Percentiles rank a stretch among this genome's conserved stretches.
Evolutionary conservation across 1,284 basidiomycete species (phyloP).

Genomic region (Cryptococcus amylolentus): DNA sequence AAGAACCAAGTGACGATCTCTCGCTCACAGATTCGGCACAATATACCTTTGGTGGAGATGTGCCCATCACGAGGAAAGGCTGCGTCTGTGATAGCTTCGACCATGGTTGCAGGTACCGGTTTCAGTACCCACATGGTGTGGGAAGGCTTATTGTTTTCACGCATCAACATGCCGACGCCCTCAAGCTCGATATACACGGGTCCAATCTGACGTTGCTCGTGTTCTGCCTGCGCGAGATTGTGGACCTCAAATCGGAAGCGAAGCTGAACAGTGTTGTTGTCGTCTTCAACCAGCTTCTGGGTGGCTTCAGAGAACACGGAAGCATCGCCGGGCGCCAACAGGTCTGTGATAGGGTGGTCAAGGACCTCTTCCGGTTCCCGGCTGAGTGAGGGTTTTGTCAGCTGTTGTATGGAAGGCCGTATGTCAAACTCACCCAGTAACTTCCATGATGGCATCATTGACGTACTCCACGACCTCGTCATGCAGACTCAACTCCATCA

Average conservation of each 20-base stretch:
- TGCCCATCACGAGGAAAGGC: constrained; percentile 68
- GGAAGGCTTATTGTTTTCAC: constrained; percentile 80
- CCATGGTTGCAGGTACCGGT: constrained; percentile 60
- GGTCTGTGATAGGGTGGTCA: constrained; percentile 73
- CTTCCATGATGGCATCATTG: constrained; percentile 85
- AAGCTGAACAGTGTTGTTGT: constrained; percentile 90
- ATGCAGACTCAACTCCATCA: constrained; percentile 90
- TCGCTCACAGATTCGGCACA: constrained; percentile 97
- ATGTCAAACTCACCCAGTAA: constrained; percentile 72
- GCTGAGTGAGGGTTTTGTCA: constrained; percentile 1
- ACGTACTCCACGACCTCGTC: constrained; percentile 84
- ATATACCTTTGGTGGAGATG: constrained; percentile 77
- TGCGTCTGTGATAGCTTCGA: constrained; percentile 35
- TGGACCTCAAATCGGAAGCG: constrained; percentile 72
- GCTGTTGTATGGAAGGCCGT: neutral
- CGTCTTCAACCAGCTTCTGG: constrained; percentile 77
- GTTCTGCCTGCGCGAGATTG: constrained; percentile 34
- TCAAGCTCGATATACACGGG: constrained; percentile 82
- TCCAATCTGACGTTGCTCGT: constrained; percentile 45
- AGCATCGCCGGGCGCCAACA: constrained; percentile 80
- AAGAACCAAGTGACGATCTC: constrained; percentile 99
- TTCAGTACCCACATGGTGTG: constrained; percentile 99
- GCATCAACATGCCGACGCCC: constrained; percentile 98
- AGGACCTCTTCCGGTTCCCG: constrained; percentile 78
- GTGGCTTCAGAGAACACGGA: constrained; percentile 86